Conservation (phyloP, 768 basidiomycete species). For the Suillus americanus region DNA sequence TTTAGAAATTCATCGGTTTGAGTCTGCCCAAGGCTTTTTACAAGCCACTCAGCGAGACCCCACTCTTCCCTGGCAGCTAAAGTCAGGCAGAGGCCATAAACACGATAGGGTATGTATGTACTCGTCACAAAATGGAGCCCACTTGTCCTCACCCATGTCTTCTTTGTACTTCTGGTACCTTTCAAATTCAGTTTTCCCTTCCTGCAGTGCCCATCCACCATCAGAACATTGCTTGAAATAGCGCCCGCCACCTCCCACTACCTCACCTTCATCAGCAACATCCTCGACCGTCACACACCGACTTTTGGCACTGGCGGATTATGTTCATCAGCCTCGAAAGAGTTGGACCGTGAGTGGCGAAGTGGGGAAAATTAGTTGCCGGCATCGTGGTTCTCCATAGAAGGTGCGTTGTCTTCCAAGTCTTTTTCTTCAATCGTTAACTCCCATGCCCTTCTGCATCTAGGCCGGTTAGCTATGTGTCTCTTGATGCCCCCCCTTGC, state of each 20-base stretch:
- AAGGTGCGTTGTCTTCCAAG: too few species aligned
- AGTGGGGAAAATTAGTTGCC: neutral
- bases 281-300: neutral
- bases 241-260: neutral
- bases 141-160: neutral
- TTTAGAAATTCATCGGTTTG: too few species aligned
- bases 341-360: neutral
- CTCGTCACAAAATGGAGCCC: constrained; percentile 25
- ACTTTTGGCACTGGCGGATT: neutral
- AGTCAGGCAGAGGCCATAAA: too few species aligned
- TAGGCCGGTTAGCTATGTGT: constrained; percentile 1
- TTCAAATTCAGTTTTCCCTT: constrained; percentile 1
- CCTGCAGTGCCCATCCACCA: neutral
- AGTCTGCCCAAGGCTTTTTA: too few species aligned
- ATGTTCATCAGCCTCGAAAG: neutral
- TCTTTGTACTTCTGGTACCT: neutral
- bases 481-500: constrained; percentile 3
- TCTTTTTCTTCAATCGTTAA: neutral
- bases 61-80: neutral
- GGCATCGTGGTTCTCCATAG: too few species aligned
- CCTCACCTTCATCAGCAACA: neutral
- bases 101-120: too few species aligned
- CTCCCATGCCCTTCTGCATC: constrained; percentile 6
- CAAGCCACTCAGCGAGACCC: too few species aligned
- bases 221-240: neutral